Conservation (phyloP, 139 green algal species). For the Volvox africanus region DNA sequence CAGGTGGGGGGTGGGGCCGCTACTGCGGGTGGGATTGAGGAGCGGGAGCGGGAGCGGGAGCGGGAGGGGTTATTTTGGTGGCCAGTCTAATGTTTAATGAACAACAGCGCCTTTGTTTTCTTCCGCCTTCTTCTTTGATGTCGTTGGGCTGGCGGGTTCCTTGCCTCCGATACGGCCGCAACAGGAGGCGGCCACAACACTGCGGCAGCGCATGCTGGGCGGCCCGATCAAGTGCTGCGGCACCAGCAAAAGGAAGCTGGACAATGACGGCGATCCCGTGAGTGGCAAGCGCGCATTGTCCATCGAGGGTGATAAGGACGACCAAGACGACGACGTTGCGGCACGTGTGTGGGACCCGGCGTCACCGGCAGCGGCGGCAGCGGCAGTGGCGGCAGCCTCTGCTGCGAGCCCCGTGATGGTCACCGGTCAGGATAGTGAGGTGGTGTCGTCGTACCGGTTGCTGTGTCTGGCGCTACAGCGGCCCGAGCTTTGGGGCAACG, state of each 20-base stretch:
- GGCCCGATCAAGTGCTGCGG: not conserved
- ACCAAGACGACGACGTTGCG: not conserved
- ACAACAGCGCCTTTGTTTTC: too few relatives aligned
- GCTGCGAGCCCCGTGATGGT: not conserved
- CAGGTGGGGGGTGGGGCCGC: not conserved
- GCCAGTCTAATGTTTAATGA: too few relatives aligned
- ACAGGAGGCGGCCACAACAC: conserved; percentile 1
- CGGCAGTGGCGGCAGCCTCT: conserved; percentile 18
- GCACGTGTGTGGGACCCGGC: conserved; percentile 4
- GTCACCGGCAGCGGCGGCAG: conserved; percentile 25
- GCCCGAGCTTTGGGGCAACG: conserved; percentile 32
- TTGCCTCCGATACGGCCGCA: not conserved
- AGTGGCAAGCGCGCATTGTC: too few relatives aligned
- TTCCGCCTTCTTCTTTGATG: too few relatives aligned
- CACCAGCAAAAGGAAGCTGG: not conserved
- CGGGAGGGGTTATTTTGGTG: too few relatives aligned
- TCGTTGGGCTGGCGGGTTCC: not conserved
- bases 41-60: too few relatives aligned
- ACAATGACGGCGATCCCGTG: not conserved
- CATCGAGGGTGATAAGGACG: not conserved
- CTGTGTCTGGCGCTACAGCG: conserved; percentile 27
- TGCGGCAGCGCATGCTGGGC: conserved; percentile 16
- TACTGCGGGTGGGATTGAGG: too few relatives aligned
- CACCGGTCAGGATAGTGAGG: conserved; percentile 7
- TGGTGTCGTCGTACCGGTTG: conserved; percentile 18